These are phyloP conservation scores for Phylloporus arenicola DNA, from an alignment of 768 basidiomycete species.

Conservation along the genomic window DNA sequence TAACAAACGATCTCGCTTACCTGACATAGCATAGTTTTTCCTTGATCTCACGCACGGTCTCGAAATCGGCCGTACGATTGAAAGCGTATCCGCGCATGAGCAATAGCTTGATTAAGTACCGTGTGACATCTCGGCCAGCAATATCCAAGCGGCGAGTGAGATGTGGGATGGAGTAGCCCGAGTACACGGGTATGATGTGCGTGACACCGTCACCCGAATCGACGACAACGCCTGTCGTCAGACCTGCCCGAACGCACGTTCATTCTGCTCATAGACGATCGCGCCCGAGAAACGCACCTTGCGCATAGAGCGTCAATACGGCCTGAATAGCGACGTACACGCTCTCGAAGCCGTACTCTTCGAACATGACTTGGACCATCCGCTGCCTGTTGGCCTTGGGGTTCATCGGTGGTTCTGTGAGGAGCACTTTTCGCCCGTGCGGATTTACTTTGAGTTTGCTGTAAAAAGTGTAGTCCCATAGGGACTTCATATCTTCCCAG, in stretches of 20 bases:
- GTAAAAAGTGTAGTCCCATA: constrained; percentile 98
- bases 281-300: constrained; percentile 56
- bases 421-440: constrained; percentile 77
- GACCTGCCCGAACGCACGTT: constrained; percentile 47
- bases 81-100: constrained; percentile 99
- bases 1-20: constrained; percentile 36
- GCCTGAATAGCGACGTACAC: constrained; percentile 99
- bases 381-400: constrained; percentile 86
- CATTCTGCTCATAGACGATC: neutral
- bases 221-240: constrained; percentile 97
- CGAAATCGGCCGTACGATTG: constrained; percentile 98
- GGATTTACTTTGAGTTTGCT: constrained; percentile 92
- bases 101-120: constrained; percentile 98
- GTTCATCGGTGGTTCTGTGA: constrained; percentile 99
- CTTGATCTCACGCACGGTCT: constrained; percentile 98
- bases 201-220: constrained; percentile 99
- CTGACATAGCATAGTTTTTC: constrained; percentile 98
- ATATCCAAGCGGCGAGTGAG: constrained; percentile 93
- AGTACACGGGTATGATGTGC: constrained; percentile 98
- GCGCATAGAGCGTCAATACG: constrained; percentile 95
- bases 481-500: constrained; percentile 98
- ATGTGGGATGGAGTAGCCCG: constrained; percentile 94
- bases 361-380: constrained; percentile 99
- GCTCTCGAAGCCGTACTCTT: constrained; percentile 93
- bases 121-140: constrained; percentile 95